Percentiles rank a stretch among this genome's conserved stretches.
Evolutionary conservation across 1,284 basidiomycete genomes (phyloP).

Genomic region (Hemileia vastatrix): DNA sequence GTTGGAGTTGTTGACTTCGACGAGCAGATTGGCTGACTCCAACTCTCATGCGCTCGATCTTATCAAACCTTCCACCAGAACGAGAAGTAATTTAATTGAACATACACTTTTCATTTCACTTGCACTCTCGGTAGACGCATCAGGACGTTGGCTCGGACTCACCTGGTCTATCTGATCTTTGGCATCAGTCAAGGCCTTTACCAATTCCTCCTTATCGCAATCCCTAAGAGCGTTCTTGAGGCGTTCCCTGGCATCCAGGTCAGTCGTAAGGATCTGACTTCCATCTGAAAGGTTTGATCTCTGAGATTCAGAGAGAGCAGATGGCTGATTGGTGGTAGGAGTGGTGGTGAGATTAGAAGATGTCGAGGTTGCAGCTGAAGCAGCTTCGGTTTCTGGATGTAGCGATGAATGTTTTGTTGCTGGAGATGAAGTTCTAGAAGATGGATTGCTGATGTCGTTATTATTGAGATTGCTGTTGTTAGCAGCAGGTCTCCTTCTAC

Average conservation of each 20-base stretch:
- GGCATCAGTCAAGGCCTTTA: too few species aligned
- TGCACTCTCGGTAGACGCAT: too few species aligned
- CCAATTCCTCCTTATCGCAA: constrained; percentile 26
- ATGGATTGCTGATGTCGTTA: neutral
- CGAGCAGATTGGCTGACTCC: too few species aligned
- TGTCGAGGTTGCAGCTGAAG: neutral
- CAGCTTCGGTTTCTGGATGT: neutral
- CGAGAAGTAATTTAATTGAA: too few species aligned
- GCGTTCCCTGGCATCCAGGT: constrained; percentile 27
- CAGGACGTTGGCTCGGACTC: too few species aligned
- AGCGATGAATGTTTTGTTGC: neutral
- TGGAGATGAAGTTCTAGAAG: neutral
- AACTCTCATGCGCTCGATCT: too few species aligned
- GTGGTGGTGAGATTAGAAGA: neutral
- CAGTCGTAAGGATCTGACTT: constrained; percentile 22
- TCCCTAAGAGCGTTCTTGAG: constrained; percentile 34
- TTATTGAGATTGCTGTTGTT: neutral
- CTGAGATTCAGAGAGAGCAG: neutral
- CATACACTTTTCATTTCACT: too few species aligned
- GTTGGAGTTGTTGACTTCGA: too few species aligned
- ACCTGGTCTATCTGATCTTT: too few species aligned
- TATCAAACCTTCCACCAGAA: too few species aligned
- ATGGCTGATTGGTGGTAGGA: neutral
- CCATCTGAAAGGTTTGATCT: neutral
- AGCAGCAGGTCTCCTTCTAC: neutral